Base-by-base conservation (phyloP, 495 filamentous ascomycete species). In the Elasticomyces elasticus region DNA sequence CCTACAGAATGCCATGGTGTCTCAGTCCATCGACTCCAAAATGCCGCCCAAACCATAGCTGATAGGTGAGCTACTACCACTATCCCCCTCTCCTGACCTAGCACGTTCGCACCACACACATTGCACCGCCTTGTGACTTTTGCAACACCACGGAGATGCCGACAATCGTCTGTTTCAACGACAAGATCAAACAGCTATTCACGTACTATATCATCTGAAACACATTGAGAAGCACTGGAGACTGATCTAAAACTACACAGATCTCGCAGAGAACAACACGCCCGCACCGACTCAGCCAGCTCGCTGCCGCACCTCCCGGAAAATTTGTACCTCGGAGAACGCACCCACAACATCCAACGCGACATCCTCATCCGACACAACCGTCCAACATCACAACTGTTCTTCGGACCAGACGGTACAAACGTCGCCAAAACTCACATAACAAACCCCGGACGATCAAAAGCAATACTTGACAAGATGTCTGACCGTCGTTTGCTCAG, bases 401-500 rank as follows among this genome's bases (percentile, higher is more conserved):
- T 40, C 13, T 12, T n/a, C 35, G 13, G 35, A 2, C 35, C 13
- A 5, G 5, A 40, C 4, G 35, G 35, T 15, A 13, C 2, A 4
- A 15, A 40, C 19, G 13, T 12, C 19, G 35, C 35, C 35, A 40
- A 17, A 15, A 40, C 5, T n/a, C 35, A 5, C 35, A 40, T 5
- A 5, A 15, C 2, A 12, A 40, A 33, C 35, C 4, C 35, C 35
- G 35, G 13, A 2, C 13, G 13, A 40, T n/a, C 13, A 15, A 40
- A 40, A 17, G 5, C 3, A 4, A 23, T 23, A 2, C 5, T 45
- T 6, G 5, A 23, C 25, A 49, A 17, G 12, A 49, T 49, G 45
- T 28, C 45, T 10, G 17, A 28, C 3, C 54, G 48, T n/a, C 54
- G 54, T 46, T 6, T 58, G 43, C 49, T 64, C 15, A 56, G 43